These are phyloP conservation scores for Hortaea sp. DNA, from an alignment of 2,329 filamentous ascomycete genomes.

Conservation along the genomic window DNA sequence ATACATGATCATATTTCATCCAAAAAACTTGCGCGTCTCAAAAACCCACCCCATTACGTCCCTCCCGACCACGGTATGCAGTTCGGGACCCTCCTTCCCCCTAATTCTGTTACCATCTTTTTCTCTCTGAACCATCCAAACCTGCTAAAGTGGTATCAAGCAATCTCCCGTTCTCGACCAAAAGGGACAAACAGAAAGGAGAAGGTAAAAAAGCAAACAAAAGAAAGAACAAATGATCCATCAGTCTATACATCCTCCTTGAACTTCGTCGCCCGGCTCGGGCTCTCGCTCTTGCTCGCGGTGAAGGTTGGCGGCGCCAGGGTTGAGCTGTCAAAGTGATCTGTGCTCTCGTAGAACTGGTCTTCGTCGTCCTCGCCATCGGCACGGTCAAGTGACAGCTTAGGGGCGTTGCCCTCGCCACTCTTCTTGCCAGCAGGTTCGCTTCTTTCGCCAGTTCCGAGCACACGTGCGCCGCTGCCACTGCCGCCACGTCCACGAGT, in stretches of 20 bases:
- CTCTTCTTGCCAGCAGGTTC: neutral
- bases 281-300: slow-evolving; percentile 36
- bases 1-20: neutral
- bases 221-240: neutral
- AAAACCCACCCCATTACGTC: neutral
- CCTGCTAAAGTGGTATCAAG: neutral
- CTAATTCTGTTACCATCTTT: too few species aligned
- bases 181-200: neutral
- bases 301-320: slow-evolving; percentile 34
- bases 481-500: slow-evolving; percentile 17
- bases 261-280: slow-evolving; percentile 35
- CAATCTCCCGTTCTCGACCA: neutral
- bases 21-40: neutral
- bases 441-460: neutral
- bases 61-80: neutral
- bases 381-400: neutral
- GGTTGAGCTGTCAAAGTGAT: slow-evolving; percentile 38
- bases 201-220: neutral
- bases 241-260: slow-evolving; percentile 4
- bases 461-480: slow-evolving; percentile 6
- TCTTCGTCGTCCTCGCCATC: slow-evolving; percentile 26
- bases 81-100: neutral
- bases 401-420: neutral
- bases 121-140: neutral
- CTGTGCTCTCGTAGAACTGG: slow-evolving; percentile 44